Evolutionary conservation across 441 rosid genomes (phyloP).

Genomic region (Eruca vesicaria): DNA sequence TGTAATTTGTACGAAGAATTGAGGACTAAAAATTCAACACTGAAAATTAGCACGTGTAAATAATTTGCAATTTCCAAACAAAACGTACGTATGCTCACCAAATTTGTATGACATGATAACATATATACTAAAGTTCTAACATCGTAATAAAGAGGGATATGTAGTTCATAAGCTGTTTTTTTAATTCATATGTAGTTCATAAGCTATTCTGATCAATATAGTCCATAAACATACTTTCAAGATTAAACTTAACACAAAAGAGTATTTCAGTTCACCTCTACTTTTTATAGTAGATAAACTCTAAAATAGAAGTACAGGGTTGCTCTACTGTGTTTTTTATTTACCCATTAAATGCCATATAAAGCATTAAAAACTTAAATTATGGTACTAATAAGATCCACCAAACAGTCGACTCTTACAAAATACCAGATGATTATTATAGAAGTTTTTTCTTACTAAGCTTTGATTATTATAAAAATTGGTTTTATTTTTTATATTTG

Average conservation of each 20-base stretch:
- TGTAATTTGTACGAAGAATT: neutral
- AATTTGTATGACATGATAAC: neutral
- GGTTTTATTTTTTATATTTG: no score
- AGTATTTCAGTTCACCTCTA: no score
- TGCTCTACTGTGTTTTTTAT: no score
- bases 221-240: neutral
- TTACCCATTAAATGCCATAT: no score
- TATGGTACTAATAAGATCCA: neutral
- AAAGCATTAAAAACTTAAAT: neutral
- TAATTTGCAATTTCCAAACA: neutral
- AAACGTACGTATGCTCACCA: neutral
- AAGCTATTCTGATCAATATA: neutral
- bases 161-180: no score
- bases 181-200: no score
- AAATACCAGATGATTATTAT: constrained; percentile 4
- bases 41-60: neutral
- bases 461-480: no score
- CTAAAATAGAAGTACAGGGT: no score
- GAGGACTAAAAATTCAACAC: neutral
- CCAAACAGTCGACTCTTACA: constrained; percentile 4
- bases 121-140: neutral
- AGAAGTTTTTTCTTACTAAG: no score
- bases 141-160: neutral
- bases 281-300: no score
- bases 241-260: neutral